Conservation (phyloP, 2,329 filamentous ascomycete genomes). For the Epichloe brachyelytri region DNA sequence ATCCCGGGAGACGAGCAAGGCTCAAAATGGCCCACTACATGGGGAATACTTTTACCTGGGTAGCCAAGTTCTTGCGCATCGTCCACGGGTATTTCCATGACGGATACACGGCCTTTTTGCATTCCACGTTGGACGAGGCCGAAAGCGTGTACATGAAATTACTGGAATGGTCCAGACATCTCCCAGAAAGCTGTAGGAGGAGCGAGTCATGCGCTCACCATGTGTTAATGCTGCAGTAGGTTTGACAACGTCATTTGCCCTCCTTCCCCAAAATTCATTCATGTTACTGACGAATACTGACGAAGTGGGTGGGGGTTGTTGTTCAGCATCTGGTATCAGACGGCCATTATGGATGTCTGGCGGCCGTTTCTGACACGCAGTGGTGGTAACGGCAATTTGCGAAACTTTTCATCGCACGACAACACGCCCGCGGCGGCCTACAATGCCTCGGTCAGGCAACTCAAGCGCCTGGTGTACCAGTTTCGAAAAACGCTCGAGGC, state of each 20-base stretch:
- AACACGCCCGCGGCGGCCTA: not conserved
- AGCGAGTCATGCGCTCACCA: not conserved
- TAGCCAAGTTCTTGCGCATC: not conserved
- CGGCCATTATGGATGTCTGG: not conserved
- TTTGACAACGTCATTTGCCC: not conserved
- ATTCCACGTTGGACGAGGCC: not conserved
- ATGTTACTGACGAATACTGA: not conserved
- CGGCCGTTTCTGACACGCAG: not conserved
- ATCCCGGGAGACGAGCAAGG: not conserved
- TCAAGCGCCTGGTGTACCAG: not conserved
- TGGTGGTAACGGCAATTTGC: not conserved
- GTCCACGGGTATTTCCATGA: not conserved
- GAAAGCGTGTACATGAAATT: not conserved
- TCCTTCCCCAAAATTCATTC: too few relatives aligned
- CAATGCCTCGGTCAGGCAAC: not conserved
- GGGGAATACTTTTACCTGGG: not conserved
- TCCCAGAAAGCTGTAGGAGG: not conserved
- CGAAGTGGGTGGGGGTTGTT: not conserved
- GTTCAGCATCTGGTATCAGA: not conserved
- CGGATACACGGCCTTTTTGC: not conserved
- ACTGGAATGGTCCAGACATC: not conserved
- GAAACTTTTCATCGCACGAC: not conserved
- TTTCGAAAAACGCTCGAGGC: not conserved
- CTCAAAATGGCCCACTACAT: not conserved
- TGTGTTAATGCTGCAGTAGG: not conserved